A percentile compares a stretch with the other conserved stretches of the same genome.
phyloP scores from a whole-genome alignment of 1,284 basidiomycete species.

The Melanopsichium pennsylvanicum region DNA sequence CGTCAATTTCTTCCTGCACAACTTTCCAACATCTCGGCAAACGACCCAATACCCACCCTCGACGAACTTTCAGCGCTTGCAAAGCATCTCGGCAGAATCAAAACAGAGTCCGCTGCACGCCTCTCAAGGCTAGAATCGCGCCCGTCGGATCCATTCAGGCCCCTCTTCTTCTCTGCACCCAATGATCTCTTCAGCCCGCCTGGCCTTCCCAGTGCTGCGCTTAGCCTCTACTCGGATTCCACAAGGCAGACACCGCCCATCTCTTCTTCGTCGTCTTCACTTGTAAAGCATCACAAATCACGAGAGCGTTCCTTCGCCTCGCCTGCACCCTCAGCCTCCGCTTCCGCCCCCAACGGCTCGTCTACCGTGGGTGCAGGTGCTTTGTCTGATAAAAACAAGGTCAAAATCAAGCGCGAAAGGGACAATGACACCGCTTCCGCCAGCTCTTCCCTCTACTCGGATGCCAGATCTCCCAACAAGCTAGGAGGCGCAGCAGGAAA shows the following conservation, averaged over 20 bases:
- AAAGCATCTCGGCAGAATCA: conserved; percentile 35
- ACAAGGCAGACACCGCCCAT: conserved; percentile 17
- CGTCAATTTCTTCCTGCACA: conserved; percentile 46
- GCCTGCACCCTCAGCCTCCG: conserved; percentile 21
- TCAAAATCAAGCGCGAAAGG: conserved; percentile 45
- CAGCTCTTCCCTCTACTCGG: conserved; percentile 27
- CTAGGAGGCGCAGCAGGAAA: conserved; percentile 15
- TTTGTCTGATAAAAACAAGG: conserved; percentile 19
- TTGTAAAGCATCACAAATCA: conserved; percentile 20
- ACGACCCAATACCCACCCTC: conserved; percentile 42
- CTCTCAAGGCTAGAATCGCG: conserved; percentile 32
- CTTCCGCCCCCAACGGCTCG: conserved; percentile 15
- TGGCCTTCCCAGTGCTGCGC: conserved; percentile 17
- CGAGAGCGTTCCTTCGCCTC: conserved; percentile 40
- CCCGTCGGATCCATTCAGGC: conserved; percentile 20
- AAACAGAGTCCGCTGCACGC: conserved; percentile 30
- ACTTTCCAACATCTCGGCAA: conserved; percentile 36
- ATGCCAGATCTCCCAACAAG: conserved; percentile 19
- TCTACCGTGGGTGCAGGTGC: conserved; percentile 1
- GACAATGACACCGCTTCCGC: conserved; percentile 36
- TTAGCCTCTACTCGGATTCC: conserved; percentile 32
- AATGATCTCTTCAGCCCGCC: conserved; percentile 43
- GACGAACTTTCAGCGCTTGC: conserved; percentile 44
- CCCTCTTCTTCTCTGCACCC: conserved; percentile 35
- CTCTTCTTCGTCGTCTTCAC: neutral